Conservation (phyloP, 1,284 basidiomycete species). For the Quambalaria eucalypti region DNA sequence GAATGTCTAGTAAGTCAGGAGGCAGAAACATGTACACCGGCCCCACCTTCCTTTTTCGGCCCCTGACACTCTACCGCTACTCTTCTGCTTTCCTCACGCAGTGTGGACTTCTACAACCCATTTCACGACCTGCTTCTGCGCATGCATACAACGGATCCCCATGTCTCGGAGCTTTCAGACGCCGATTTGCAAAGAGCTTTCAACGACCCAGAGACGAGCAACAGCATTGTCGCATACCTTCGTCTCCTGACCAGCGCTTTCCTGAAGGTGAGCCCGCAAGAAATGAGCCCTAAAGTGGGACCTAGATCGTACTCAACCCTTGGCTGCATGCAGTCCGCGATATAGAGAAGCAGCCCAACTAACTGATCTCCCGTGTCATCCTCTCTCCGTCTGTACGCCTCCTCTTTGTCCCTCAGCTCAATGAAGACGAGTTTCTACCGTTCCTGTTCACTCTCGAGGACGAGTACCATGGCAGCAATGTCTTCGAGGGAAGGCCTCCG, state of each 20-base stretch:
- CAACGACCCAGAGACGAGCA: slow-evolving; percentile 35
- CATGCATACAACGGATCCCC: slow-evolving; percentile 24
- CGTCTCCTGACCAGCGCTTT: slow-evolving; percentile 29
- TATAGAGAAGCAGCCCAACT: no score
- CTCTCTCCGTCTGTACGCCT: background rate
- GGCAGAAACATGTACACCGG: no score
- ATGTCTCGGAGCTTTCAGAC: slow-evolving; percentile 20
- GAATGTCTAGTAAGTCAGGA: slow-evolving; percentile 11
- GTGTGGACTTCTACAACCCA: slow-evolving; percentile 33
- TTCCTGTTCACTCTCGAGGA: slow-evolving; percentile 29
- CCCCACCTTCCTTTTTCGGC: background rate
- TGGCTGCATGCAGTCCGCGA: no score
- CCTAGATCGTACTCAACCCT: no score
- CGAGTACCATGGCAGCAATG: background rate
- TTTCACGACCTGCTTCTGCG: slow-evolving; percentile 18
- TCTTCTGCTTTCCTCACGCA: background rate
- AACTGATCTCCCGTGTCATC: background rate
- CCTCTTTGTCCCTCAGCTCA: no score
- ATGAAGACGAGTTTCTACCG: slow-evolving; percentile 31
- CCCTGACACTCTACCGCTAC: background rate
- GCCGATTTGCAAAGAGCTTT: slow-evolving; percentile 20
- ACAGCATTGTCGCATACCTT: slow-evolving; percentile 38
- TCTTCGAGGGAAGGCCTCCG: slow-evolving; percentile 5
- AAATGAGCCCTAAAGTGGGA: background rate
- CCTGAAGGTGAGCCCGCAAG: no score